Evolutionary conservation across 2,329 filamentous ascomycete genomes (phyloP).

Genomic region (Sporothrix schenckii): DNA sequence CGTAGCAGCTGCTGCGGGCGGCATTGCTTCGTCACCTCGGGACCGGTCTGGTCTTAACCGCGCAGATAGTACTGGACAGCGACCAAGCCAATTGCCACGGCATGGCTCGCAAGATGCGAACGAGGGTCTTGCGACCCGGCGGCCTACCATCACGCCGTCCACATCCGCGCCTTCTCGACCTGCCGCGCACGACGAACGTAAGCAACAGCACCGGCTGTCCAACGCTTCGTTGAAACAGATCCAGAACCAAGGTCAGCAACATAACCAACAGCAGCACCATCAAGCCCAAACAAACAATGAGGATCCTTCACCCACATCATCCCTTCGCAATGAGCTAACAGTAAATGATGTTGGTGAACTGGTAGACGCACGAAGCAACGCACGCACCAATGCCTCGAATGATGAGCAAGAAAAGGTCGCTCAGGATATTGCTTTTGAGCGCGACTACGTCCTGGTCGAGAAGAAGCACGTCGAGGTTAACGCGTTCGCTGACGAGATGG

Average conservation of each 20-base stretch:
- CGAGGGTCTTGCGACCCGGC: constrained; percentile 58
- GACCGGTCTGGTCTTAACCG: constrained; percentile 22
- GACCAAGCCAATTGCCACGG: constrained; percentile 50
- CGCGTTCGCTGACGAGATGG: constrained; percentile 92
- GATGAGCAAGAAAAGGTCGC: constrained; percentile 70
- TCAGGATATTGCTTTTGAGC: constrained; percentile 85
- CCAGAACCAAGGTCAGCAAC: constrained; percentile 31
- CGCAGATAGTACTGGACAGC: constrained; percentile 36
- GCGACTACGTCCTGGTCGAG: constrained; percentile 95
- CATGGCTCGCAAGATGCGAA: constrained; percentile 49
- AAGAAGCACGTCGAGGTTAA: constrained; percentile 96
- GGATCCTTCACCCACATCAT: constrained; percentile 43
- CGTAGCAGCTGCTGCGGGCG: constrained; percentile 47
- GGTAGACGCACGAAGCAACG: constrained; percentile 26
- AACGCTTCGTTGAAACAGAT: constrained; percentile 46
- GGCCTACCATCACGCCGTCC: constrained; percentile 52
- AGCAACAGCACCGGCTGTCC: constrained; percentile 47
- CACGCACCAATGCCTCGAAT: not conserved
- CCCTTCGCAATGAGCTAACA: constrained; percentile 43
- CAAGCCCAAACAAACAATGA: constrained; percentile 40
- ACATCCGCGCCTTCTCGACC: constrained; percentile 54
- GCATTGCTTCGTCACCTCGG: constrained; percentile 30
- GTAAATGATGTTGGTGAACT: constrained; percentile 31
- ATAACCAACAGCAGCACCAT: constrained; percentile 17
- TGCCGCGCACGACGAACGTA: constrained; percentile 44